Evolutionary conservation across 345 rosid genomes (phyloP).

Genomic region (Gossypium arboreum): DNA sequence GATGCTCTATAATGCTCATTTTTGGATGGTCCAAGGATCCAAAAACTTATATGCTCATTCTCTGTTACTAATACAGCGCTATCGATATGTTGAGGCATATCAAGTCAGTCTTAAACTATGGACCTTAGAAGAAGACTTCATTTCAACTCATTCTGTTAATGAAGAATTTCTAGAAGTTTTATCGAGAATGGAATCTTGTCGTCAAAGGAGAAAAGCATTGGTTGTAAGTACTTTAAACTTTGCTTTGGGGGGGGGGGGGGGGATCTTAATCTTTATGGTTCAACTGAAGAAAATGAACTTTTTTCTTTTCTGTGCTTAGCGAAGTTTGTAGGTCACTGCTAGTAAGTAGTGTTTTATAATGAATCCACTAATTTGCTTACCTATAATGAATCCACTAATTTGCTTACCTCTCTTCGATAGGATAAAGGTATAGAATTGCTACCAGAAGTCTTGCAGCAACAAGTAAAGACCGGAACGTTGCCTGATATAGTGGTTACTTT

Average conservation of each 20-base stretch:
- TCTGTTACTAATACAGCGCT: conserved; percentile 56
- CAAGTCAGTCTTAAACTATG: conserved; percentile 66
- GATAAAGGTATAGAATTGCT: conserved; percentile 58
- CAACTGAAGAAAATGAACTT: too few relatives aligned
- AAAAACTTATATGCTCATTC: conserved; percentile 5
- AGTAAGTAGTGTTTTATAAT: not conserved
- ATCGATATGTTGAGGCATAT: conserved; percentile 80
- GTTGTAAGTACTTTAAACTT: conserved; percentile 53
- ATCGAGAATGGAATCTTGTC: conserved; percentile 56
- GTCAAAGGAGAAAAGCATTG: conserved; percentile 63
- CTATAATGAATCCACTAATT: conserved; percentile 18
- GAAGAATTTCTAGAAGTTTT: conserved; percentile 59
- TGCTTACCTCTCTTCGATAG: conserved; percentile 41
- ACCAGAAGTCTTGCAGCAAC: conserved; percentile 68
- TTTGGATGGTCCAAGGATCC: not conserved
- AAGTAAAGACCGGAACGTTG: conserved; percentile 46
- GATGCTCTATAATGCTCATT: not conserved
- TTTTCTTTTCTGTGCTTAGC: not conserved
- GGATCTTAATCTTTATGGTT: too few relatives aligned
- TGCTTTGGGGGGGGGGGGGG: not conserved
- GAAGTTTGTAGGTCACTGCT: not conserved
- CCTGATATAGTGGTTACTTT: conserved; percentile 30
- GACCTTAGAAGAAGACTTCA: conserved; percentile 54
- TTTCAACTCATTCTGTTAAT: conserved; percentile 31
- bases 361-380: conserved; percentile 20